A percentile compares a stretch with the other conserved stretches of the same genome.
phyloP scores from a whole-genome alignment of 306 rosid species.

The Canavalia gladiata region DNA sequence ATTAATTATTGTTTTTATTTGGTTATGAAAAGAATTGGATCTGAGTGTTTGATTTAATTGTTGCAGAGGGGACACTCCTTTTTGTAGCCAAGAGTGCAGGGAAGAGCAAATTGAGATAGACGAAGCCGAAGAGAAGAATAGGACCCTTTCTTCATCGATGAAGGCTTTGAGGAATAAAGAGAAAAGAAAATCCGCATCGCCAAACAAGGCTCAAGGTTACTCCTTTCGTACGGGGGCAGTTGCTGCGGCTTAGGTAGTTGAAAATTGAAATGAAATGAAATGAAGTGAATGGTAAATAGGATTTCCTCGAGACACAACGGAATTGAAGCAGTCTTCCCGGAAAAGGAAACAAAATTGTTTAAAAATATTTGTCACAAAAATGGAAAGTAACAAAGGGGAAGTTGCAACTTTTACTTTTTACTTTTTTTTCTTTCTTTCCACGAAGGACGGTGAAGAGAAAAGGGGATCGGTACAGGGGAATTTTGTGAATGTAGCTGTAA shows the following conservation, averaged over 20 bases:
- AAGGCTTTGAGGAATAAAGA: slow-evolving; percentile 76
- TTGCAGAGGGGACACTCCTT: slow-evolving; percentile 94
- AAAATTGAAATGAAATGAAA: background rate
- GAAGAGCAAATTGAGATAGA: slow-evolving; percentile 78
- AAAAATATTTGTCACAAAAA: background rate
- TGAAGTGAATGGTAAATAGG: background rate
- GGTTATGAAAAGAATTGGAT: background rate
- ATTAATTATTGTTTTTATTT: background rate
- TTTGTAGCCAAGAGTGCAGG: slow-evolving; percentile 94
- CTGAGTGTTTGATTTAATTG: background rate
- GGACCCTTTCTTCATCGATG: slow-evolving; percentile 69
- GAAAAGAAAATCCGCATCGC: slow-evolving; percentile 65
- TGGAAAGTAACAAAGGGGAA: slow-evolving; percentile 7
- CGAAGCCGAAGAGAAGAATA: slow-evolving; percentile 79
- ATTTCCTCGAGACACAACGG: background rate
- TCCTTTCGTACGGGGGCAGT: slow-evolving; percentile 69
- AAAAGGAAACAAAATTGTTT: background rate
- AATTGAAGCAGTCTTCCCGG: slow-evolving; percentile 19
- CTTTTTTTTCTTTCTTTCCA: slow-evolving; percentile 35
- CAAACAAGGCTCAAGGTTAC: slow-evolving; percentile 64
- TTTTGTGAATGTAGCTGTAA: slow-evolving; percentile 48
- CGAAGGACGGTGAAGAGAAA: slow-evolving; percentile 49
- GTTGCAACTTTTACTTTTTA: background rate
- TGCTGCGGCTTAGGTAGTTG: slow-evolving; percentile 66
- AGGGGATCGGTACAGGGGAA: slow-evolving; percentile 40